Conservation (phyloP, 306 rosid species). For the Lablab purpureus region DNA sequence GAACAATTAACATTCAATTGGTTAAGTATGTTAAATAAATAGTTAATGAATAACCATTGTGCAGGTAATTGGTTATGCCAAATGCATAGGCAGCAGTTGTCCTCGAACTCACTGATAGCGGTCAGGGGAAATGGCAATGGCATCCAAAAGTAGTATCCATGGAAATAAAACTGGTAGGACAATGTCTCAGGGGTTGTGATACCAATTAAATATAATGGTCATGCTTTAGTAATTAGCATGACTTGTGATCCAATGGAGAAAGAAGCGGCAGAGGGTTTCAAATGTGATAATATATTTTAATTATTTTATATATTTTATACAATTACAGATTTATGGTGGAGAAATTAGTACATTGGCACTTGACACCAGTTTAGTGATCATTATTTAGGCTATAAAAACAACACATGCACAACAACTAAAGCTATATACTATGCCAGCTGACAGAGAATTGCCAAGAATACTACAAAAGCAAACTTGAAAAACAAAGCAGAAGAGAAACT, state of each 20-base stretch:
- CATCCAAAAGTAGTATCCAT: not conserved
- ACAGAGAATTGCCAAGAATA: not conserved
- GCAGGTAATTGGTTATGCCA: not conserved
- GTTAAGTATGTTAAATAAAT: not conserved
- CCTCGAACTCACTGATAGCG: not conserved
- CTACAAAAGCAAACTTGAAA: conserved; percentile 4
- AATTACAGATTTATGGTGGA: not conserved
- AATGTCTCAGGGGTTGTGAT: not conserved
- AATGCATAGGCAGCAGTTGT: conserved; percentile 11
- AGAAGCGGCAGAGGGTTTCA: not conserved
- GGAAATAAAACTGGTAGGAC: conserved; percentile 7
- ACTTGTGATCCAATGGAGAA: not conserved
- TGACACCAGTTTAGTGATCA: not conserved
- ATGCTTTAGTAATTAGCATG: conserved; percentile 14
- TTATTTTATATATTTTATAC: too few species aligned
- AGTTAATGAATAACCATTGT: not conserved
- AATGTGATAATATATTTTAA: not conserved
- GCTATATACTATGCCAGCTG: not conserved
- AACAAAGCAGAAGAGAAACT: conserved; percentile 10
- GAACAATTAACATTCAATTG: not conserved
- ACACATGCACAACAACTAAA: not conserved
- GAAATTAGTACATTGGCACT: not conserved
- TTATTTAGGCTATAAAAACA: not conserved
- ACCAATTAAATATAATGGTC: not conserved
- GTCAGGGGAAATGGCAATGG: conserved; percentile 10